Percentiles rank a stretch among this genome's conserved stretches.
Evolutionary conservation across 2,329 filamentous ascomycete genomes (phyloP).

Genomic region (Chaetoscypha palmicola): DNA sequence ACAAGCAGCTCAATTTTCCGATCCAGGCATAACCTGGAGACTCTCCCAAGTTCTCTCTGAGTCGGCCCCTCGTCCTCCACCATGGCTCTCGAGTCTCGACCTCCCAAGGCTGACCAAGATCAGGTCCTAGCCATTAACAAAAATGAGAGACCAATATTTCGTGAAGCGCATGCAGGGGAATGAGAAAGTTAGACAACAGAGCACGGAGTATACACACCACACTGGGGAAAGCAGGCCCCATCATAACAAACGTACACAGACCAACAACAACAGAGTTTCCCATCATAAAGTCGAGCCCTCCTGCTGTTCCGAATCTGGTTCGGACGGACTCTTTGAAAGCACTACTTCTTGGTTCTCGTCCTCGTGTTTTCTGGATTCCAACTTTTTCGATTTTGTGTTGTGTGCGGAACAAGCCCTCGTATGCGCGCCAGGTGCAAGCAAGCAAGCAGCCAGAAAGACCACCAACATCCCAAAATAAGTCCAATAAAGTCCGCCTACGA

Average conservation of each 20-base stretch:
- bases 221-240: slow-evolving; percentile 5
- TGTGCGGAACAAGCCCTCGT: not conserved
- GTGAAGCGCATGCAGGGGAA: slow-evolving; percentile 5
- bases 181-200: not conserved
- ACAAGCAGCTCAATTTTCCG: slow-evolving; percentile 5
- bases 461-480: not conserved
- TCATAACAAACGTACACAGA: slow-evolving; percentile 8
- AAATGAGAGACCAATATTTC: not conserved
- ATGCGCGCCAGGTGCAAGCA: not conserved
- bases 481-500: too few relatives aligned
- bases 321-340: not conserved
- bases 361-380: not conserved
- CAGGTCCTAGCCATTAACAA: not conserved
- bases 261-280: slow-evolving; percentile 1
- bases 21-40: not conserved
- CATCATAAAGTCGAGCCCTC: not conserved
- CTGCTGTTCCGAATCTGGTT: not conserved
- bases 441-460: not conserved
- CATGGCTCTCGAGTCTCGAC: not conserved
- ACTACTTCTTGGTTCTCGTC: slow-evolving; percentile 1
- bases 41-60: too few relatives aligned
- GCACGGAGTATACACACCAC: not conserved
- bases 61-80: too few relatives aligned
- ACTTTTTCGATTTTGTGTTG: not conserved
- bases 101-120: not conserved